A percentile compares a stretch with the other conserved stretches of the same genome.
Evolutionary conservation across 1,139 yeast species (phyloP).

Genomic region (Debaryomyces subglobosus): DNA sequence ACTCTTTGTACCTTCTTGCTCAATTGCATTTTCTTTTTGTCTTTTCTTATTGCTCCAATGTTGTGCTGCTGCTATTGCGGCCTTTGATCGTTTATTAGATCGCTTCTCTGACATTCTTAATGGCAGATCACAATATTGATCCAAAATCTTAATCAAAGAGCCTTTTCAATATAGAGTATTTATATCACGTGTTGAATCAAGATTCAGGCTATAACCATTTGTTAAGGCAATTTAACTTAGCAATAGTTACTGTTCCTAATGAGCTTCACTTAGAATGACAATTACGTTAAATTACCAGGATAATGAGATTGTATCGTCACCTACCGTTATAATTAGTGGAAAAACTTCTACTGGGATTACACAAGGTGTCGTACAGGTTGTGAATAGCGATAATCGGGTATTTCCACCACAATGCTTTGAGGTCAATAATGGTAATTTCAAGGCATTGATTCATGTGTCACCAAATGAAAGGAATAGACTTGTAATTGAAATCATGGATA

Average conservation of each 20-base stretch:
- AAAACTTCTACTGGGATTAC: slow-evolving; percentile 20
- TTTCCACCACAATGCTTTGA: slow-evolving; percentile 77
- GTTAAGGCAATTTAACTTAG: background rate
- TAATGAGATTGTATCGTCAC: slow-evolving; percentile 46
- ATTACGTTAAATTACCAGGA: slow-evolving; percentile 38
- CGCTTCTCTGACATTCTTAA: background rate
- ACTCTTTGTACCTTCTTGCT: background rate
- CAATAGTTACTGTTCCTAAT: background rate
- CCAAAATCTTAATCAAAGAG: background rate
- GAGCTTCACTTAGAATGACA: slow-evolving; percentile 20
- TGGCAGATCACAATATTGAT: no score
- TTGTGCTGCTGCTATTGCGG: slow-evolving; percentile 27
- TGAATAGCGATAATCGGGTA: slow-evolving; percentile 45
- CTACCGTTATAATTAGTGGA: slow-evolving; percentile 44
- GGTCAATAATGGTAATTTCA: slow-evolving; percentile 69
- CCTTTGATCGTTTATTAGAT: slow-evolving; percentile 25
- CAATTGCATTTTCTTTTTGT: slow-evolving; percentile 6
- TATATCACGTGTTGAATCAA: background rate
- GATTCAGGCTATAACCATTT: background rate
- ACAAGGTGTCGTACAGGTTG: slow-evolving; percentile 35
- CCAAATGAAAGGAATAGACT: slow-evolving; percentile 60
- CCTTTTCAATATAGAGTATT: background rate
- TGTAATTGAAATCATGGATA: slow-evolving; percentile 26
- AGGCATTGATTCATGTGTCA: slow-evolving; percentile 70
- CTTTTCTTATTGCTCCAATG: slow-evolving; percentile 26